Evolutionary conservation across 768 basidiomycete genomes (phyloP).

Genomic region (Rhizopogon vesiculosus): DNA sequence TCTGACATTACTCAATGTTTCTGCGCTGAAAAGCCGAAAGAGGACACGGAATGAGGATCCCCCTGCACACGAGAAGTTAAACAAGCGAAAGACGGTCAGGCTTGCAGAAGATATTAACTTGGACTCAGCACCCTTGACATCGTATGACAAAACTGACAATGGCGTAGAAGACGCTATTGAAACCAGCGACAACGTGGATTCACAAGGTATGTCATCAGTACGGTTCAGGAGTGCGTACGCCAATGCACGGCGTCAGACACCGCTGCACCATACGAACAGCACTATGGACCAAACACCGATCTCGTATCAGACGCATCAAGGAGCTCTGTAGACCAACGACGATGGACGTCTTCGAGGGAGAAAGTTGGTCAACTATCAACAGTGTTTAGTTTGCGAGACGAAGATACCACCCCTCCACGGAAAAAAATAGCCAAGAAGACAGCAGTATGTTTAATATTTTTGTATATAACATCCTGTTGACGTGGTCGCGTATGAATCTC

Average conservation of each 20-base stretch:
- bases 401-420: constrained; percentile 29
- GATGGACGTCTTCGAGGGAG: constrained; percentile 52
- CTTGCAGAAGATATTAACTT: constrained; percentile 22
- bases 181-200: constrained; percentile 25
- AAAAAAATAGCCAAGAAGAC: constrained; percentile 18
- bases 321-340: constrained; percentile 44
- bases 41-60: constrained; percentile 39
- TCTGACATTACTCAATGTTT: constrained; percentile 86
- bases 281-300: constrained; percentile 64
- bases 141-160: neutral
- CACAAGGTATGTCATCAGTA: constrained; percentile 8
- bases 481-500: neutral
- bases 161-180: constrained; percentile 19
- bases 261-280: constrained; percentile 58
- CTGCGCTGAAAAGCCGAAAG: constrained; percentile 69
- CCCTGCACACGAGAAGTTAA: constrained; percentile 53
- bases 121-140: constrained; percentile 5
- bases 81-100: constrained; percentile 52
- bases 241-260: constrained; percentile 7
- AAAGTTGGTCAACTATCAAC: constrained; percentile 50
- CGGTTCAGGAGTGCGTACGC: neutral
- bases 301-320: constrained; percentile 46
- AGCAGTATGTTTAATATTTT: constrained; percentile 12
- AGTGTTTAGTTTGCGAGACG: constrained; percentile 42
- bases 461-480: neutral